Evolutionary conservation across 345 rosid genomes (phyloP), one percentile per base, ranked within the genome.

Genomic region (Citrus cavaleriei): DNA sequence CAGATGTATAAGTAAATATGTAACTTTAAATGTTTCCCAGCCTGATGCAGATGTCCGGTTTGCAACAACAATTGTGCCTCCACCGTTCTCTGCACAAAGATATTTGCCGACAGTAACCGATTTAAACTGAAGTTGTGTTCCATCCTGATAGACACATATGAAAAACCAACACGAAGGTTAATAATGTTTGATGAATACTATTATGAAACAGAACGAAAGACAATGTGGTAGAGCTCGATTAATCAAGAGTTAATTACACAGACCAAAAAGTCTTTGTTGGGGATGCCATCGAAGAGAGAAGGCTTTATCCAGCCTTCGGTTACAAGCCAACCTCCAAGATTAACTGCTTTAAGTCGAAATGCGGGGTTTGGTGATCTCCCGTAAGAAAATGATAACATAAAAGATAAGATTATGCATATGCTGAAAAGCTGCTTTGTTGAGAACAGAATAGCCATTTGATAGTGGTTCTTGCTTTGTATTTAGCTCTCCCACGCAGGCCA

Each of bases 281-380:
- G 77, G 81, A 91, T 89, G 79, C 89, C 90, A 46, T 91, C 84
- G 21, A 91, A 91, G 32, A 91, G 93, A 73, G 91, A 84, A 54
- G 93, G 95, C 28, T 87, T 86, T 62, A 88, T 91, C 95, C 93
- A 90, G 38, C 92, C 92, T 89, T 89, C 95, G 0, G 91, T 84
- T 14, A 91, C 90, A 0, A 89, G 83, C 95, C 95, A 91, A 10
- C 95, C 95, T 72, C 93, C 93, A 16, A 91, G 93, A 79, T 85
- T 89, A 63, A 86, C 95, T 16, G 95, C 95, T 85, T 70, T 84
- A 22, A 87, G 42, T 70, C 64, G 61, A 51, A 68, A 74, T 25
- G 59, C 68, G 30, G 83, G 81, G 49, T 51, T 27, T 4, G 28
- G n/a, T 19, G 58, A 30, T 58, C 83, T 83, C 18, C 83, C 87